Base-by-base conservation (phyloP, 306 rosid genomes). In the Purshia tridentata region DNA sequence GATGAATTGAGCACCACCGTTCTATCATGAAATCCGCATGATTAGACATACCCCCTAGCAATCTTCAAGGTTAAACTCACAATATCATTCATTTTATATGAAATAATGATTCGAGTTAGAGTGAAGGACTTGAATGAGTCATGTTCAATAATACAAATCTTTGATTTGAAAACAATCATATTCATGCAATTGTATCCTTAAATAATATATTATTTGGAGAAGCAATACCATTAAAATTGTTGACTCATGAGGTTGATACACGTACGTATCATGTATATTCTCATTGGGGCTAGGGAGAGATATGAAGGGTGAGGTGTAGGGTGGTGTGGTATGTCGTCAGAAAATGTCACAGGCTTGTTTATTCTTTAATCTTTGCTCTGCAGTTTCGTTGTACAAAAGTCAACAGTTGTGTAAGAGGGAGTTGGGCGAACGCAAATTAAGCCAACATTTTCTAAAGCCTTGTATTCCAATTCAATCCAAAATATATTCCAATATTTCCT, bases 301-400 rank as follows among this genome's bases (percentile, higher is more conserved):
- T 13, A 54, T 13, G 3, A 6, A 54, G 11, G 4, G 35, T 18
- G 23, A 19, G 60, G 2, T 41, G 23, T 4, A 15, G 5, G 5
- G 35, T 20, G 7, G 14, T 29, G 14, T 29, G 64, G 14, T 29
- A 6, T 29, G 64, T 58, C 44, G 64, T 58, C 64, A 58, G 10
- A 58, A 23, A 29, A 57, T 57, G 63, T 57, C 63, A 12, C 2
- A 29, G 50, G 50, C 14, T 51, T 51, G 55, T 51, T 51, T 23
- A 29, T 29, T 29, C n/a, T 58, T 14, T 29, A 66, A 4, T 8
- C 3, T 29, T 66, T 47, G 55, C 44, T 23, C 47, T 11, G 70
- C 22, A 47, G 13, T 66, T 47, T 14, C 70, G 70, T 66, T 29
- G 56, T 23, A 8, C 22, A 12, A 66, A 47, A 66, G 70, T 66